Conservation (phyloP, 1,284 basidiomycete species). For the Ustilago lituana region DNA sequence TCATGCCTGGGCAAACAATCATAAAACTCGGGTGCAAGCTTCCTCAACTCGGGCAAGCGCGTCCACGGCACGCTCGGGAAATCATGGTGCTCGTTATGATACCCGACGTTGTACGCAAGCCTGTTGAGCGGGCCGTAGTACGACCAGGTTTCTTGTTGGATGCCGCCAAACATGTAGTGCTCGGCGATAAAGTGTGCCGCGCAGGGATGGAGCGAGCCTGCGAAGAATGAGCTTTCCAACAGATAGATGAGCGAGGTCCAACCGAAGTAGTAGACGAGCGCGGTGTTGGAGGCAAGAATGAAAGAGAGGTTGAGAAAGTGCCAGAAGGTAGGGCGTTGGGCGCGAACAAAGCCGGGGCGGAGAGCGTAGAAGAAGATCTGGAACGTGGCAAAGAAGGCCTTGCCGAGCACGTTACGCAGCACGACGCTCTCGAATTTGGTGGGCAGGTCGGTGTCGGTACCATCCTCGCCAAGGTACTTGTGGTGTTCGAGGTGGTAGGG, state of each 20-base stretch:
- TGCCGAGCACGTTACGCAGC: conserved; percentile 93
- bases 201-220: conserved; percentile 91
- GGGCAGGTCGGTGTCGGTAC: conserved; percentile 92
- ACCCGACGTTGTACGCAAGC: conserved; percentile 96
- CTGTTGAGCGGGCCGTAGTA: conserved; percentile 94
- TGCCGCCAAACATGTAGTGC: conserved; percentile 67
- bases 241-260: conserved; percentile 74
- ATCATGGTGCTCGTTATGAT: conserved; percentile 99
- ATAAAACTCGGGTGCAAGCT: conserved; percentile 91
- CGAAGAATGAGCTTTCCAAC: conserved; percentile 88
- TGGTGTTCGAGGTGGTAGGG: conserved; percentile 86
- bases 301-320: conserved; percentile 80
- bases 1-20: conserved; percentile 85
- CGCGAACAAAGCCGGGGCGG: conserved; percentile 90
- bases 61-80: conserved; percentile 97
- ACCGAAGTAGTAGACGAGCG: conserved; percentile 66
- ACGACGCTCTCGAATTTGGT: conserved; percentile 83
- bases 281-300: conserved; percentile 79
- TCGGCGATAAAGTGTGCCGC: conserved; percentile 98
- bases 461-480: conserved; percentile 93
- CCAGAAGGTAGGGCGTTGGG: conserved; percentile 83
- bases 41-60: conserved; percentile 82
- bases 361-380: conserved; percentile 98
- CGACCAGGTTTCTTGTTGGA: conserved; percentile 88
- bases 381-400: conserved; percentile 97